Evolutionary conservation across 371 early-diverging fungal genomes (phyloP).

Genomic region (Mucor circinelloides): DNA sequence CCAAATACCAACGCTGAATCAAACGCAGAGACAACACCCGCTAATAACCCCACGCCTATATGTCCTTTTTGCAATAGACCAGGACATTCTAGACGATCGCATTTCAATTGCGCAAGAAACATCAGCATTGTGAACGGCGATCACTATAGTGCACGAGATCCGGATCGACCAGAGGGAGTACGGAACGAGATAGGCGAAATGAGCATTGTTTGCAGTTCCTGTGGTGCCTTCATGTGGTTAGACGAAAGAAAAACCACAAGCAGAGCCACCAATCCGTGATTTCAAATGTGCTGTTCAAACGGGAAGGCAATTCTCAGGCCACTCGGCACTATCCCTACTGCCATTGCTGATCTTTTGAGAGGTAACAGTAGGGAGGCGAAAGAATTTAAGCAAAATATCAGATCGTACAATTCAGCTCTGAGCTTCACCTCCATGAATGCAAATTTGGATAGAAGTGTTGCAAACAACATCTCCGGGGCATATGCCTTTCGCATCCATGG

Average conservation of each 20-base stretch:
- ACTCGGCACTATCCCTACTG: neutral
- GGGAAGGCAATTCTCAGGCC: neutral
- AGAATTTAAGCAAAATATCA: neutral
- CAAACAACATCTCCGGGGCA: neutral
- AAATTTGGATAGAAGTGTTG: neutral
- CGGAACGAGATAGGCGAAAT: neutral
- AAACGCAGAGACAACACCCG: no score
- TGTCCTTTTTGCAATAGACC: neutral
- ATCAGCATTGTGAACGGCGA: no score
- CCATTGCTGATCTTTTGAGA: neutral
- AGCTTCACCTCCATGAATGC: neutral
- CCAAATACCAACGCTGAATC: no score
- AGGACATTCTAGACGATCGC: neutral
- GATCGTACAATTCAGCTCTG: no score
- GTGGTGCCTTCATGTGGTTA: neutral
- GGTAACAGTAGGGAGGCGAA: neutral
- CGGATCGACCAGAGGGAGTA: neutral
- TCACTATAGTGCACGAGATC: neutral
- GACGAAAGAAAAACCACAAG: neutral
- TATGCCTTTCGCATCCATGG: slow-evolving; percentile 3
- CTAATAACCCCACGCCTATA: no score
- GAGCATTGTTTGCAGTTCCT: neutral
- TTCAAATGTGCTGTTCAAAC: neutral
- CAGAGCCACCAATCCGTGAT: neutral
- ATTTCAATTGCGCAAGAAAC: neutral